Evolutionary conservation across 2,329 filamentous ascomycete species (phyloP), one percentile per base, ranked within the genome.

Genomic region (Fonsecaea pedrosoi): DNA sequence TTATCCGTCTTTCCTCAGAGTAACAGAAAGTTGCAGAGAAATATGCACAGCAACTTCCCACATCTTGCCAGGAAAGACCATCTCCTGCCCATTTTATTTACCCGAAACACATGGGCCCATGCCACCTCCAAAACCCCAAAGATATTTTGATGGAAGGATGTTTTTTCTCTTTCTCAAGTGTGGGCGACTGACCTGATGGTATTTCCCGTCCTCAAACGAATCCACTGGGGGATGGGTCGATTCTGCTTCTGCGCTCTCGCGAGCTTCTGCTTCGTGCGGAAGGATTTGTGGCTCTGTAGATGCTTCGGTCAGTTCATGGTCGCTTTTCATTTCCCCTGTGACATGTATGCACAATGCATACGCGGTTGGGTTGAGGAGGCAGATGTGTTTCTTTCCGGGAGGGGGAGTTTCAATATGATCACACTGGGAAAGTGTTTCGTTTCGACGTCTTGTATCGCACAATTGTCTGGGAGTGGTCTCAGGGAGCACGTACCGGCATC

Each of bases 261-360:
- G 87, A 99, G 93, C 95, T 99, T 99, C 86, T 96, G 91, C 94
- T 99, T 99, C 86, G 94, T 97, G 84, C 94, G 92, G 93, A 99
- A 99, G 82, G 94, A 92, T 91, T 99, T 99, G 88, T 99, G 93
- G 63, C 68, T 70, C 68, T 70, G 21, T 42, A 21, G 38, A 30
- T 18, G 10, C 38, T 40, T 25, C 25, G 25, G 34, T 57, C 54
- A 57, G 54, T n/a, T 40, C 54, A 5, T 21, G 54, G 4, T 25
- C 54, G 25, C 25, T 25, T 25, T 25, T 25, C 25, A 1, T 48
- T 48, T 7, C 6, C 15, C 1, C 13, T 25, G 3, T 10, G 3
- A 6, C 45, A 25, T 21, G 25, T 4, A 50, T 21, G 10, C 5
- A 48, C 45, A 25, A 38, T 38, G 37, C 9, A 13, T 1, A 13